Conservation (phyloP, 2,329 filamentous ascomycete species). For the Diaporthe velutina region DNA sequence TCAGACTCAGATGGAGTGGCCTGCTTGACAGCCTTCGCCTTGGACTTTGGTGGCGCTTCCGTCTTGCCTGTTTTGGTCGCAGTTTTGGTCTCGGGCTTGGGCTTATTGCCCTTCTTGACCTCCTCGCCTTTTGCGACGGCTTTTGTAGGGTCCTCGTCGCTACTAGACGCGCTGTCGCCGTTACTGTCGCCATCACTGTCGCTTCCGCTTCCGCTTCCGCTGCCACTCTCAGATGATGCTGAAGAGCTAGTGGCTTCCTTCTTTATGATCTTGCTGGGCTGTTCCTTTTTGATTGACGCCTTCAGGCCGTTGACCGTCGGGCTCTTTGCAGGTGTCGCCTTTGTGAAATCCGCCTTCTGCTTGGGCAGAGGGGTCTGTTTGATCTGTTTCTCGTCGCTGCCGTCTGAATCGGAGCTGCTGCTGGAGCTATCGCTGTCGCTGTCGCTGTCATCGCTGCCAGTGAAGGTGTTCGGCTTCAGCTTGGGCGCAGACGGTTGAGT, state of each 20-base stretch:
- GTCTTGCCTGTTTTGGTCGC: constrained; percentile 32
- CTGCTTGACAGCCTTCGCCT: constrained; percentile 28
- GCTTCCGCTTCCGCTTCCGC: constrained; percentile 13
- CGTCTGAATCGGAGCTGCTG: constrained; percentile 48
- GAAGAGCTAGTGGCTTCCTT: constrained; percentile 41
- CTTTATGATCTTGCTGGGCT: constrained; percentile 37
- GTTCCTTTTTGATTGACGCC: constrained; percentile 31
- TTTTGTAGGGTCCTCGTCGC: constrained; percentile 42
- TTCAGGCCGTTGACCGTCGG: constrained; percentile 37
- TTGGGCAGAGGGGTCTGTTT: constrained; percentile 39
- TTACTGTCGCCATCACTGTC: constrained; percentile 28
- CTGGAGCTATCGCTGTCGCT: constrained; percentile 46
- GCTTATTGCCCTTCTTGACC: constrained; percentile 39
- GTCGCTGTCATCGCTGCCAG: constrained; percentile 39
- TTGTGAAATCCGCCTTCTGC: constrained; percentile 28
- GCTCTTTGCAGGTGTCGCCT: constrained; percentile 34
- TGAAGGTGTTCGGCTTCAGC: constrained; percentile 52
- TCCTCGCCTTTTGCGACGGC: constrained; percentile 33
- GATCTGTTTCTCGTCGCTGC: constrained; percentile 52
- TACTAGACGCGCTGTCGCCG: constrained; percentile 35
- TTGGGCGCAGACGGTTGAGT: constrained; percentile 43
- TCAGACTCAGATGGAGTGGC: constrained; percentile 33
- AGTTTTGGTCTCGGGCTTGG: constrained; percentile 32
- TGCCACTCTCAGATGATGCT: constrained; percentile 23
- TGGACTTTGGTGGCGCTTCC: constrained; percentile 24